Evolutionary conservation across 495 filamentous ascomycete species (phyloP).

Genomic region (Aspergillus steynii): DNA sequence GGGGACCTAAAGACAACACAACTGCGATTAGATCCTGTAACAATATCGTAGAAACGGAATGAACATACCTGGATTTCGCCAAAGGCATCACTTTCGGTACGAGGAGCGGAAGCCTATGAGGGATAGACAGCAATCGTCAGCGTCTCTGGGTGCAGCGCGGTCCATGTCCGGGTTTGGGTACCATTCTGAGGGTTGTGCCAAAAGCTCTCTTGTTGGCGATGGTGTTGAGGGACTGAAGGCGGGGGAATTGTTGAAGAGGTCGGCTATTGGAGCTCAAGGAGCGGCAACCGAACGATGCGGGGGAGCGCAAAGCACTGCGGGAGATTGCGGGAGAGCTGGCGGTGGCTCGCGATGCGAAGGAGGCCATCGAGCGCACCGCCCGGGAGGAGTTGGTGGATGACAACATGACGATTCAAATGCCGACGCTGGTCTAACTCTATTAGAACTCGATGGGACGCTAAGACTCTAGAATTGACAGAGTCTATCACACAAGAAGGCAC

Average conservation of each 20-base stretch:
- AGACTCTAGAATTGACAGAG: not conserved
- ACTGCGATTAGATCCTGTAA: conserved; percentile 22
- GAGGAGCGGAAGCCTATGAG: conserved; percentile 40
- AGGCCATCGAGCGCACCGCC: conserved; percentile 48
- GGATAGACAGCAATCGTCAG: conserved; percentile 9
- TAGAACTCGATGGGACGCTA: not conserved
- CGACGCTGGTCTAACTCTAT: conserved; percentile 11
- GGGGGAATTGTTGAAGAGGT: conserved; percentile 38
- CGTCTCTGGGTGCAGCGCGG: not conserved
- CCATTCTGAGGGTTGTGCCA: conserved; percentile 47
- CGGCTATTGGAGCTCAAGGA: conserved; percentile 40
- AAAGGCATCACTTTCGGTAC: conserved; percentile 95
- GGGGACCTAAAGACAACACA: conserved; percentile 59
- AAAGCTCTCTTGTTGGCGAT: conserved; percentile 43
- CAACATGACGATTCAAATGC: conserved; percentile 18
- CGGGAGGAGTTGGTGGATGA: conserved; percentile 32
- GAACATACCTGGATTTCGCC: conserved; percentile 73
- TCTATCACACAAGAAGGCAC: not conserved
- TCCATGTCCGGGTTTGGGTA: conserved; percentile 16
- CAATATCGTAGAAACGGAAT: not conserved
- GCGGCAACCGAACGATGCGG: conserved; percentile 30
- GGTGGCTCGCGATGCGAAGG: conserved; percentile 37
- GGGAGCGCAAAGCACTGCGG: conserved; percentile 32
- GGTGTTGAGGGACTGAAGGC: conserved; percentile 42
- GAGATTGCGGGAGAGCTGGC: conserved; percentile 36